These are phyloP conservation scores for Infundibulicybe gibba DNA, from an alignment of 768 basidiomycete species.

Conservation along the genomic window DNA sequence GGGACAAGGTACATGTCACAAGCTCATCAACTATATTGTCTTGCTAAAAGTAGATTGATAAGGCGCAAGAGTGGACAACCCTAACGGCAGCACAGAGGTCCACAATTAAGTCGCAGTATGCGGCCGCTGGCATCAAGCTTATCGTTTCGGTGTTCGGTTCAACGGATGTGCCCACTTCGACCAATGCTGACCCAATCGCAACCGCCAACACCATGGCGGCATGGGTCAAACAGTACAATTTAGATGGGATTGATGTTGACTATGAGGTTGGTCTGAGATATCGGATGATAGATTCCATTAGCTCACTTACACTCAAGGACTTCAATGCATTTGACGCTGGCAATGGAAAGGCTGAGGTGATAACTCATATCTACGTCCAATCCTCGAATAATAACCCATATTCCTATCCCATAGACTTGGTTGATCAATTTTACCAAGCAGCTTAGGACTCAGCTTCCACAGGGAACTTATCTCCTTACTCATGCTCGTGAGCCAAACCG, in stretches of 20 bases:
- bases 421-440: conserved; percentile 49
- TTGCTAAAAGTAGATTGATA: background rate
- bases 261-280: conserved; percentile 43
- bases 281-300: background rate
- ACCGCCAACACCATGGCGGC: conserved; percentile 64
- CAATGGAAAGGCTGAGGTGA: conserved; percentile 49
- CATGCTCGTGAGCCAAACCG: conserved; percentile 44
- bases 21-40: background rate
- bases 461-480: conserved; percentile 45
- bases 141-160: conserved; percentile 67
- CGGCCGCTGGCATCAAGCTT: conserved; percentile 54
- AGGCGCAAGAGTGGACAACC: conserved; percentile 52
- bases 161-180: conserved; percentile 52
- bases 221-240: conserved; percentile 55
- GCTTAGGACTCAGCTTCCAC: conserved; percentile 45
- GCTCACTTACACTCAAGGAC: conserved; percentile 33
- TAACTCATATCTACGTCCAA: background rate
- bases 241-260: conserved; percentile 76
- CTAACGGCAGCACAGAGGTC: conserved; percentile 42
- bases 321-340: conserved; percentile 56
- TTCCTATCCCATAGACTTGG: conserved; percentile 34
- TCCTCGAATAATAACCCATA: background rate
- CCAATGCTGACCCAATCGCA: conserved; percentile 53
- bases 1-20: conserved; percentile 39
- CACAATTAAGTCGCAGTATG: conserved; percentile 49